These are phyloP conservation scores for Phytopythium chamaehyphon DNA, from an alignment of 352 stramenopile species.

Conservation along the genomic window DNA sequence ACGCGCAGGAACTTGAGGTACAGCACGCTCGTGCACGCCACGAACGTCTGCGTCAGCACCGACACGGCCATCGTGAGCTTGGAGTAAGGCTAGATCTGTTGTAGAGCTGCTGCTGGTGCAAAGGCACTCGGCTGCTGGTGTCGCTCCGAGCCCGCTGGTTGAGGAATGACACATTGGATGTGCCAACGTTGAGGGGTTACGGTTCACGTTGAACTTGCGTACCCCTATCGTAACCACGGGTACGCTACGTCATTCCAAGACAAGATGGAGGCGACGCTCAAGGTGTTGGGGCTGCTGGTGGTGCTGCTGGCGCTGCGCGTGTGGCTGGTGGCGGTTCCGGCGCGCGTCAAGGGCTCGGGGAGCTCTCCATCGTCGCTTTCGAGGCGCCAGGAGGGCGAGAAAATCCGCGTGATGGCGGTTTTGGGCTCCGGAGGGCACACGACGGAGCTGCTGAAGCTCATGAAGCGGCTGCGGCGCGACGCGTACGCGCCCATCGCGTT, in stretches of 20 bases:
- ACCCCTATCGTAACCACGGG: background rate
- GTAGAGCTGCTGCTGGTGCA: background rate
- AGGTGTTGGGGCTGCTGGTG: constrained; percentile 10
- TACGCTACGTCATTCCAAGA: constrained; percentile 1
- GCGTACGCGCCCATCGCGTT: constrained; percentile 87
- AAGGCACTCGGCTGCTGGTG: background rate
- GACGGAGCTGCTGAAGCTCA: constrained; percentile 94
- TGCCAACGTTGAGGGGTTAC: background rate
- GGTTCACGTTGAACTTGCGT: background rate
- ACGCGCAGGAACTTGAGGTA: constrained; percentile 64
- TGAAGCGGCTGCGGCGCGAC: constrained; percentile 73
- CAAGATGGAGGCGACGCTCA: constrained; percentile 4
- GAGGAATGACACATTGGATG: background rate
- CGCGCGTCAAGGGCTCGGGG: constrained; percentile 12
- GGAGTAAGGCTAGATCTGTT: background rate
- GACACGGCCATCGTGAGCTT: constrained; percentile 1
- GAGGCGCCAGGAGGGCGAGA: background rate
- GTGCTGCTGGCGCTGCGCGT: constrained; percentile 20
- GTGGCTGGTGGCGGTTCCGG: constrained; percentile 26
- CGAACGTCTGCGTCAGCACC: constrained; percentile 12
- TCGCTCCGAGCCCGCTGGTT: background rate
- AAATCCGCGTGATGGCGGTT: constrained; percentile 73
- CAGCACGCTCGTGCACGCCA: constrained; percentile 27
- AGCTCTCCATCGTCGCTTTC: constrained; percentile 5
- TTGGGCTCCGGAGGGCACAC: constrained; percentile 90